phyloP scores from a whole-genome alignment of 768 basidiomycete species.

The Naganishia onofrii region DNA sequence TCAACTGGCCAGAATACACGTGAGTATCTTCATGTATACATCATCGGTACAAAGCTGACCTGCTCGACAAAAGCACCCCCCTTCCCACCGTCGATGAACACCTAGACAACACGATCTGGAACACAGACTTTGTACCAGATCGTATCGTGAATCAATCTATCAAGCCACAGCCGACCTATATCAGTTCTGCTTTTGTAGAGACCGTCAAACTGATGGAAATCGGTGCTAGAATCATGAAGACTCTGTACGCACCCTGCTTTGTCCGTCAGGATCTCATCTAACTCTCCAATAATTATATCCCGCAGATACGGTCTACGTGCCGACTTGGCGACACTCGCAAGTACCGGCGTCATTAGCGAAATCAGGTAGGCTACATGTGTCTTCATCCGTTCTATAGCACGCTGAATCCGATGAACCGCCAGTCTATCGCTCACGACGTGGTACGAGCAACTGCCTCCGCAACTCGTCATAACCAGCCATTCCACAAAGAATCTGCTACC shows the following conservation, averaged over 20 bases:
- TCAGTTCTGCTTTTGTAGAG: constrained; percentile 43
- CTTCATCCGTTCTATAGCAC: not conserved
- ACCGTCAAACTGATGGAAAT: constrained; percentile 45
- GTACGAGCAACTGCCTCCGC: constrained; percentile 38
- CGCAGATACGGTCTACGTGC: constrained; percentile 41
- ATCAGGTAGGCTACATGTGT: constrained; percentile 35
- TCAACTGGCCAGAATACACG: constrained; percentile 40
- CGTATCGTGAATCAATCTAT: constrained; percentile 26
- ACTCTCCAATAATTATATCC: not conserved
- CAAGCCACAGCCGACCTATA: constrained; percentile 36
- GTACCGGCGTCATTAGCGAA: constrained; percentile 39
- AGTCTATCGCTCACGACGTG: constrained; percentile 42
- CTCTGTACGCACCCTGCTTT: constrained; percentile 35
- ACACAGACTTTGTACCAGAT: constrained; percentile 24
- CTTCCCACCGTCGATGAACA: constrained; percentile 38
- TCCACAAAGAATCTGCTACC: constrained; percentile 40
- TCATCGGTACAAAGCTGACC: not conserved
- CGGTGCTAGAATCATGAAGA: constrained; percentile 42
- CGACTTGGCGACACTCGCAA: constrained; percentile 34
- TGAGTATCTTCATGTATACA: not conserved
- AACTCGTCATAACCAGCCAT: constrained; percentile 36
- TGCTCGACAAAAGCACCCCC: constrained; percentile 20
- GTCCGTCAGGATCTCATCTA: not conserved
- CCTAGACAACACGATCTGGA: constrained; percentile 39
- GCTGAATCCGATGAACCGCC: not conserved